Evolutionary conservation across 2,329 filamentous ascomycete species (phyloP).

Genomic region (Stemphylium lycopersici): DNA sequence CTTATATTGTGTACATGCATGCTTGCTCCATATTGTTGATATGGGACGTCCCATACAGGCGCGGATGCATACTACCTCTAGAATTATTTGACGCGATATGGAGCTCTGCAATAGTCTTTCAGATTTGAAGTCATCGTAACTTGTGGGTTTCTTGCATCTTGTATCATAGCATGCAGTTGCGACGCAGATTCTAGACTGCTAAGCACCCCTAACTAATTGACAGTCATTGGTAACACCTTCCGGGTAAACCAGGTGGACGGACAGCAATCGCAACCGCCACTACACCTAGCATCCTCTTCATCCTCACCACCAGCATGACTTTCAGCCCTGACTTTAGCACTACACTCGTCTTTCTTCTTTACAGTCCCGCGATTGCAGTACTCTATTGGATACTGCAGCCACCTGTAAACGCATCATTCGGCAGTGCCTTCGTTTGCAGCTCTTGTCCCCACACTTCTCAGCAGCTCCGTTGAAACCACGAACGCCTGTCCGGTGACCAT

Average conservation of each 20-base stretch:
- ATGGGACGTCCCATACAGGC: no score
- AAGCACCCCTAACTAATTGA: not conserved
- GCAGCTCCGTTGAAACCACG: not conserved
- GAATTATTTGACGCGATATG: no score
- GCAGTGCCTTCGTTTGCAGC: conserved; percentile 4
- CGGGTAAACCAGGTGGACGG: not conserved
- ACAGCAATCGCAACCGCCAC: conserved; percentile 3
- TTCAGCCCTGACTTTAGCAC: not conserved
- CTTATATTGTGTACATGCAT: not conserved
- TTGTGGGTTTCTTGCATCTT: no score
- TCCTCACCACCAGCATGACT: not conserved
- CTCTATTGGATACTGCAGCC: not conserved
- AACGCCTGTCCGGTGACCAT: not conserved
- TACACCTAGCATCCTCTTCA: not conserved
- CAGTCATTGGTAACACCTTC: conserved; percentile 9
- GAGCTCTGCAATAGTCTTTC: no score
- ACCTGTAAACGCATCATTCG: conserved; percentile 1
- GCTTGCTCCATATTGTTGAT: no score
- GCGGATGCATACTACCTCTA: no score
- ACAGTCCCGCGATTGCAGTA: not conserved
- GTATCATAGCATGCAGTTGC: no score
- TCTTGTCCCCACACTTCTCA: not conserved
- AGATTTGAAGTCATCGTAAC: no score
- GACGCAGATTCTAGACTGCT: no score
- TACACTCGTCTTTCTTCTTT: not conserved